A percentile compares a stretch with the other conserved stretches of the same genome.
phyloP scores from a whole-genome alignment of 257 asterid genomes.

The Solanum clarkiae region DNA sequence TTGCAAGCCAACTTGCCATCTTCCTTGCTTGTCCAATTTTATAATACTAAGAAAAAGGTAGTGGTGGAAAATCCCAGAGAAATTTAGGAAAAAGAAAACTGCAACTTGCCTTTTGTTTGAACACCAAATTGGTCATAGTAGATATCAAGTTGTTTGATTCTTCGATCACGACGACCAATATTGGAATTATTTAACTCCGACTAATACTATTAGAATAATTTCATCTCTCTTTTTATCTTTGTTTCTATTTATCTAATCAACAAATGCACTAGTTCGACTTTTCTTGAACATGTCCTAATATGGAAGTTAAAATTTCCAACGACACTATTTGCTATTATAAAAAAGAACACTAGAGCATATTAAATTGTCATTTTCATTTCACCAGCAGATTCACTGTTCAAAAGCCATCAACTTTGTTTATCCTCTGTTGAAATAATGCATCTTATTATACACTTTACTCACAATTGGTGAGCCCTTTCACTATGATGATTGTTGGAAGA shows the following conservation, averaged over 20 bases:
- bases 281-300: not conserved
- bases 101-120: constrained; percentile 25
- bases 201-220: not conserved
- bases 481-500: not conserved
- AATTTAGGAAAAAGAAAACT: not conserved
- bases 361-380: not conserved
- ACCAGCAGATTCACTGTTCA: not conserved
- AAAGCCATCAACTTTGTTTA: not conserved
- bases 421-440: not conserved
- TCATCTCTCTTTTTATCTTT: not conserved
- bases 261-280: not conserved
- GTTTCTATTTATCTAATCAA: not conserved
- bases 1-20: constrained; percentile 21
- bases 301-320: not conserved
- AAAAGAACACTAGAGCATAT: not conserved
- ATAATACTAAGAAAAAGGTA: not conserved
- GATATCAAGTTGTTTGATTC: constrained; percentile 2
- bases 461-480: not conserved
- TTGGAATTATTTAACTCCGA: not conserved
- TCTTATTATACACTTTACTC: not conserved
- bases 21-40: not conserved
- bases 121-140: constrained; percentile 21
- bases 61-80: not conserved
- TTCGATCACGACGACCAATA: not conserved
- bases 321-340: not conserved